phyloP scores from a whole-genome alignment of 2,329 filamentous ascomycete species.

The Aspergillus brunneoviolaceus region DNA sequence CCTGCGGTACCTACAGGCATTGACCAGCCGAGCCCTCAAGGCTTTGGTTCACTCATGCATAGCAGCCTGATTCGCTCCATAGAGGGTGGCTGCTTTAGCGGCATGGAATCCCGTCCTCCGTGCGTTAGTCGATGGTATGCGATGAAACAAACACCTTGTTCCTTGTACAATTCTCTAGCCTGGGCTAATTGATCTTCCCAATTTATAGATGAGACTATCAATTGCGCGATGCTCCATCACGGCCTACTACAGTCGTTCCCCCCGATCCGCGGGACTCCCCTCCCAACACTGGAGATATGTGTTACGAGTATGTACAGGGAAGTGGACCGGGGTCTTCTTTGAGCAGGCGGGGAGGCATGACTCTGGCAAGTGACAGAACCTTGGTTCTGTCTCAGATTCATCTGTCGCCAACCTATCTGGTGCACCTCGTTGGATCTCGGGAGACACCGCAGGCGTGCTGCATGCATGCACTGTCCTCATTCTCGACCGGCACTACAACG shows the following conservation, averaged over 20 bases:
- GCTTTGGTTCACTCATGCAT: conserved; percentile 15
- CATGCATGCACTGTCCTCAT: conserved; percentile 2
- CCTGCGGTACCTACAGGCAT: neutral
- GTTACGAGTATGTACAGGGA: neutral
- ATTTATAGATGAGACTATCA: no score
- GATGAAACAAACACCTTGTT: neutral
- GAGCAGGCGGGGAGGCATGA: neutral
- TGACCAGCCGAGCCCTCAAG: neutral
- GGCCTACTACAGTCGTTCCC: neutral
- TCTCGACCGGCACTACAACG: neutral
- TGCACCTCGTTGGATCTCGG: neutral
- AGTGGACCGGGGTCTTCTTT: neutral
- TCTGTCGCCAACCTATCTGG: neutral
- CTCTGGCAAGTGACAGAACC: neutral
- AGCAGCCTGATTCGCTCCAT: conserved; percentile 20
- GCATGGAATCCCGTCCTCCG: conserved; percentile 10
- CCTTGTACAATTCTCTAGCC: neutral
- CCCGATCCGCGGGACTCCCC: neutral
- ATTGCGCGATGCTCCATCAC: neutral
- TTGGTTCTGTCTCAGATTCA: conserved; percentile 5
- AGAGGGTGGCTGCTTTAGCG: conserved; percentile 21
- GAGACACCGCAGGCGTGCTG: neutral
- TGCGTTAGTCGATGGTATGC: neutral
- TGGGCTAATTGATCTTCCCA: no score
- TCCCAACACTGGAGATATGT: neutral